Evolutionary conservation across 129 eudicot genomes (phyloP).

Genomic region (Saussurea involucrata): DNA sequence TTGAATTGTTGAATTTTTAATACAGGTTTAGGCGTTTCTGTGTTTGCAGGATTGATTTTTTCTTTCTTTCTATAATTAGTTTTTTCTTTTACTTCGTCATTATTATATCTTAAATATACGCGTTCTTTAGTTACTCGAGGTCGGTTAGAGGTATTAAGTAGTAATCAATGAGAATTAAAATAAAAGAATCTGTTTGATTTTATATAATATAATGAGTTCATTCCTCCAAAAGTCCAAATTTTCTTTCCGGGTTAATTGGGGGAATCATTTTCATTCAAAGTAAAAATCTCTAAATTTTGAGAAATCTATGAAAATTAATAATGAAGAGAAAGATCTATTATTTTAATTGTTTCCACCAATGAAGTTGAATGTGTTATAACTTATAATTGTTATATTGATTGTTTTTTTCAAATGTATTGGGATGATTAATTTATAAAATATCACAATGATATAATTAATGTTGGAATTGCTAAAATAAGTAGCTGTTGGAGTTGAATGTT

Average conservation of each 20-base stretch:
- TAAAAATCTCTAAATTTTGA: neutral
- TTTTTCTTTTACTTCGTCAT: neutral
- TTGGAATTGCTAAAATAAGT: neutral
- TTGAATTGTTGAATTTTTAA: neutral
- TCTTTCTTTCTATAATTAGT: constrained; percentile 3
- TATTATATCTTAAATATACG: neutral
- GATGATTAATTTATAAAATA: neutral
- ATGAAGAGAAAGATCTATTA: too few species aligned
- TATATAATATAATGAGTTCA: too few species aligned
- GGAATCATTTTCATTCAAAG: too few species aligned
- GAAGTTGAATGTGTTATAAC: neutral
- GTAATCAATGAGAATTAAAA: too few species aligned
- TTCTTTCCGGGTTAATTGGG: too few species aligned
- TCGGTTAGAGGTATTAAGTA: too few species aligned
- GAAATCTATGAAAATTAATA: too few species aligned
- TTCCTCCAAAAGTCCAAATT: too few species aligned
- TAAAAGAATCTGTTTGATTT: too few species aligned
- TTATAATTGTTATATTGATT: too few species aligned
- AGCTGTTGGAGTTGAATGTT: neutral
- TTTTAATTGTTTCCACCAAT: neutral
- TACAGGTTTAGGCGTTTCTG: neutral
- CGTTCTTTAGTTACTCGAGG: neutral
- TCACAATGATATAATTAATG: neutral
- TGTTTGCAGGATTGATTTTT: neutral
- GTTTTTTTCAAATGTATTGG: too few species aligned